Conservation (phyloP, 371 early-diverging fungal genomes). For the Rhizopus sp. region DNA sequence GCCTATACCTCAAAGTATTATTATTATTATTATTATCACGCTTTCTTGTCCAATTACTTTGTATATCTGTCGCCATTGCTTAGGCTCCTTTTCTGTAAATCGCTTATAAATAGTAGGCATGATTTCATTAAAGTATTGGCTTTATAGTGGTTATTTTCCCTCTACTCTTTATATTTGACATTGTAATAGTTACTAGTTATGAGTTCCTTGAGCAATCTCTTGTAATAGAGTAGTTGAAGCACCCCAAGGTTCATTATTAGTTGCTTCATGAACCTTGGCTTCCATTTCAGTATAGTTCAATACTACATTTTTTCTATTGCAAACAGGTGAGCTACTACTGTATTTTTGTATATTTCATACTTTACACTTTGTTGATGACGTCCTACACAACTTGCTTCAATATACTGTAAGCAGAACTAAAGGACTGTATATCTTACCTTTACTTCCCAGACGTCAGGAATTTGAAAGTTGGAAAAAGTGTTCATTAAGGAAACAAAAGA, state of each 20-base stretch:
- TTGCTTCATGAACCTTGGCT: conserved; percentile 85
- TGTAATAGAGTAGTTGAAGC: conserved; percentile 90
- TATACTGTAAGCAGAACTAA: not conserved
- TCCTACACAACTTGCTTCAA: conserved; percentile 34
- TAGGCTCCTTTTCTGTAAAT: conserved; percentile 80
- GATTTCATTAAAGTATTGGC: conserved; percentile 89
- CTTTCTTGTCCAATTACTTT: conserved; percentile 49
- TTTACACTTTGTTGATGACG: conserved; percentile 70
- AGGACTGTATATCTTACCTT: conserved; percentile 28
- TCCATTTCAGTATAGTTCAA: conserved; percentile 88
- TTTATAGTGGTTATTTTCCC: conserved; percentile 19
- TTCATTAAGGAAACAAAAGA: conserved; percentile 28
- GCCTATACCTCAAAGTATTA: conserved; percentile 47
- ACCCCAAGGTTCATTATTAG: conserved; percentile 89
- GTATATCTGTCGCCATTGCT: conserved; percentile 93
- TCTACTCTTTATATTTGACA: not conserved
- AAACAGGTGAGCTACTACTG: not conserved
- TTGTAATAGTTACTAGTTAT: conserved; percentile 64
- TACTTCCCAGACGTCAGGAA: conserved; percentile 60
- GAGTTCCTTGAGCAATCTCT: conserved; percentile 85
- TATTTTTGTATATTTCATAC: not conserved
- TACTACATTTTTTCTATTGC: conserved; percentile 68
- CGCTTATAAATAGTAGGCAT: conserved; percentile 90
- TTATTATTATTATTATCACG: not conserved
- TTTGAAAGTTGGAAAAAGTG: conserved; percentile 39